phyloP scores from a whole-genome alignment of 306 rosid species.

The Cucurbita moschata region DNA sequence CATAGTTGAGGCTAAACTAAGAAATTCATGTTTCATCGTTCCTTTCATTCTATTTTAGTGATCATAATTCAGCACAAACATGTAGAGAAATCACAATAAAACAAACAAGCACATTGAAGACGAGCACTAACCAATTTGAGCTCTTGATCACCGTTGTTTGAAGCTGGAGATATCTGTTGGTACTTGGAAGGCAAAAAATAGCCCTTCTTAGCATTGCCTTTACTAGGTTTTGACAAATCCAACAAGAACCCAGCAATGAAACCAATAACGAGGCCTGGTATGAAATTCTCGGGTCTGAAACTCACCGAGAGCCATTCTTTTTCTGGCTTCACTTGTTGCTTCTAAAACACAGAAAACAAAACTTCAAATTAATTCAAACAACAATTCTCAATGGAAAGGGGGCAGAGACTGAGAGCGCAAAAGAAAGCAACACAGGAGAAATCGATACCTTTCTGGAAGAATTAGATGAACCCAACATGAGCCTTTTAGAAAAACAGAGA shows the following conservation, averaged over 20 bases:
- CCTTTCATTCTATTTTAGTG: not conserved
- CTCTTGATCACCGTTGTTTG: conserved; percentile 46
- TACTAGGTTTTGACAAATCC: conserved; percentile 47
- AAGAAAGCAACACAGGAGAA: not conserved
- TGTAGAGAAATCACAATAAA: not conserved
- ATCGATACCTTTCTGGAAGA: not conserved
- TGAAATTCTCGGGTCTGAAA: conserved; percentile 73
- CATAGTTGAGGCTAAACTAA: not conserved
- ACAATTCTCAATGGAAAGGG: not conserved
- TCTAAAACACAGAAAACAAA: not conserved
- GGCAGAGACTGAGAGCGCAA: not conserved
- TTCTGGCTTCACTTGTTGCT: conserved; percentile 22
- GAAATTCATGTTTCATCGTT: not conserved
- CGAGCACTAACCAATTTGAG: conserved; percentile 72
- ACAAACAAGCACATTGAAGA: not conserved
- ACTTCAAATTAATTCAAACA: not conserved
- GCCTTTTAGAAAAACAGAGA: not conserved
- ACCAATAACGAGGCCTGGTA: conserved; percentile 87
- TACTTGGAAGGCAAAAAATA: conserved; percentile 20
- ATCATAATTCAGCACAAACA: not conserved
- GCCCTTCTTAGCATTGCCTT: conserved; percentile 21
- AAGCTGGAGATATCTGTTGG: conserved; percentile 24
- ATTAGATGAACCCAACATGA: conserved; percentile 3
- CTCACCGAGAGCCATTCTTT: conserved; percentile 48
- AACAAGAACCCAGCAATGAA: conserved; percentile 60